phyloP scores from a whole-genome alignment of 2,329 filamentous ascomycete species.

The Neopestalotiopsis sp. region DNA sequence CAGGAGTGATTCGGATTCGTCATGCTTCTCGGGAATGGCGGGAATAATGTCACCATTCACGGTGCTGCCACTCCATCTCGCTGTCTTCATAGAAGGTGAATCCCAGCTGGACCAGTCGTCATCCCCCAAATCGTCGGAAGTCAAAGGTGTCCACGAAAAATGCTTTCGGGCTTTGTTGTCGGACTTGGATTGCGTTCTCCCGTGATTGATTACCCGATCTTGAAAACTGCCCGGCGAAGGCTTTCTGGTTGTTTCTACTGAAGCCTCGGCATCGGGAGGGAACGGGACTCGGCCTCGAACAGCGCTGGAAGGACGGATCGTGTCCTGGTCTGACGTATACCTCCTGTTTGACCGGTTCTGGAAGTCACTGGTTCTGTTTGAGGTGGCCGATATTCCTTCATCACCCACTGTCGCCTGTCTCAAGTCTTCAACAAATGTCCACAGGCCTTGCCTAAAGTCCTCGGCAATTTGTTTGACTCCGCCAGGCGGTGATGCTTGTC shows the following conservation, averaged over 20 bases:
- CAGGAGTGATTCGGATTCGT: constrained; percentile 52
- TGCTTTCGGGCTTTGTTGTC: constrained; percentile 53
- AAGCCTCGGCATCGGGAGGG: constrained; percentile 44
- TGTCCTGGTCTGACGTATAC: constrained; percentile 46
- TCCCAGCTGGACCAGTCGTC: constrained; percentile 72
- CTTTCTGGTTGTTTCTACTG: constrained; percentile 37
- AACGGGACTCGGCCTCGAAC: constrained; percentile 48
- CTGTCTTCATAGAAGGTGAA: constrained; percentile 55
- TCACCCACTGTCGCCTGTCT: constrained; percentile 95
- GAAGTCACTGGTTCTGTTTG: constrained; percentile 40
- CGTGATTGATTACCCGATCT: constrained; percentile 32
- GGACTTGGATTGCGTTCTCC: constrained; percentile 36
- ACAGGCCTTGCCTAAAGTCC: constrained; percentile 87
- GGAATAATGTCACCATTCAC: constrained; percentile 52
- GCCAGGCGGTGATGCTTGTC: constrained; percentile 47
- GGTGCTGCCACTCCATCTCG: constrained; percentile 69
- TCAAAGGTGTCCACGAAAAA: constrained; percentile 65
- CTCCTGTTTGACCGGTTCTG: constrained; percentile 28
- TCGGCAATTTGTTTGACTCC: constrained; percentile 80
- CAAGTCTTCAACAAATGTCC: constrained; percentile 95
- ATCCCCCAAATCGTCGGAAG: constrained; percentile 62
- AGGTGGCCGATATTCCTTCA: constrained; percentile 73
- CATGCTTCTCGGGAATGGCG: constrained; percentile 51
- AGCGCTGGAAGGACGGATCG: constrained; percentile 48
- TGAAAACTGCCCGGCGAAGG: constrained; percentile 35